Evolutionary conservation across 129 eudicot species (phyloP), one percentile per base, ranked within the genome.

Genomic region (Tagetes erecta): DNA sequence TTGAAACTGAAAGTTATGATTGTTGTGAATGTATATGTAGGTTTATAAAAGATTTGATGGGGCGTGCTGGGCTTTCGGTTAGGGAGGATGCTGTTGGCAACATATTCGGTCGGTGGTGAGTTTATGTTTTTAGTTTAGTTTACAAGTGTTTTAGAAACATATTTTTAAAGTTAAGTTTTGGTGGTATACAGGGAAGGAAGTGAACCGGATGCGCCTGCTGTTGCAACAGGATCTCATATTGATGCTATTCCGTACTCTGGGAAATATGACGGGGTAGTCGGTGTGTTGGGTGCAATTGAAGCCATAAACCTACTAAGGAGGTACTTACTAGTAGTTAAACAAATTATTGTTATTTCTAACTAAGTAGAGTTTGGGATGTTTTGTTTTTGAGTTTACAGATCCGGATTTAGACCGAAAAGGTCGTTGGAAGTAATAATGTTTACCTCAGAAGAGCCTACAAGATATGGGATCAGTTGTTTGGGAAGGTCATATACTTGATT

Each of bases 191-290:
- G 98, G 98, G 86, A 83, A 71, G 97, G 98, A 33, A 78, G 81
- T 79, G 93, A 94, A 74, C 91, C 89, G 12, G 86, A 83, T 45
- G 80, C 86, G 62, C 76, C 85, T 75, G 87, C 97, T 39, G 94
- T 94, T 79, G 75, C 90, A 68, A 86, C 98, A 65, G 98, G 98
- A 30, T 94, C 98, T 67, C 98, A 94, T 84, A 83, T 85, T 44
- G 98, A 94, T 79, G 98, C 97, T 34, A 94, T 94, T 86, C 98
- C 98, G 13, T 90, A 90, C 80, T 93, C 98, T 1, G 98, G 98
- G 33, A 94, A 94, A 76, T 94, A 94, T 81, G 98, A 94, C 69
- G 98, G 97, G 37, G 98, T 94, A 60, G 80, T 94, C 64, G 98
- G 98, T 64, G 98, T 94, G 34, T 81, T 94, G 82, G 98, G 97